Percentiles rank a stretch among this genome's conserved stretches.
phyloP scores from a whole-genome alignment of 1,284 basidiomycete species.

The Moesziomyces globuligerus region DNA sequence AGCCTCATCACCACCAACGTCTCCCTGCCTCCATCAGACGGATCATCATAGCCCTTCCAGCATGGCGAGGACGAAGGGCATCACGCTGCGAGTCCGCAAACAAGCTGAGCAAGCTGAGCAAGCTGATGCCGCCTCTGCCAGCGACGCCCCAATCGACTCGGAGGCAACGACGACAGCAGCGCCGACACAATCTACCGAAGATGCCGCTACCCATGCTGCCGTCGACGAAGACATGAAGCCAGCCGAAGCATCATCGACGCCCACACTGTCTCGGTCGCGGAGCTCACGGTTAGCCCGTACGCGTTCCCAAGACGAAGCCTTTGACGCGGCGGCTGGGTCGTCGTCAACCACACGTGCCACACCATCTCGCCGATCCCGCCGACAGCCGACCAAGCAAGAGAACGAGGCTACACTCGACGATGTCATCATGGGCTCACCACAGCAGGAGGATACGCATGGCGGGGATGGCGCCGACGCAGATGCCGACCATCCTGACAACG shows the following conservation, averaged over 20 bases:
- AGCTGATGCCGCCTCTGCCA: too few species aligned
- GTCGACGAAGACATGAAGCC: slow-evolving; percentile 28
- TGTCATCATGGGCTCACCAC: slow-evolving; percentile 12
- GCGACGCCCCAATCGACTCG: too few species aligned
- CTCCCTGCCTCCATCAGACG: neutral
- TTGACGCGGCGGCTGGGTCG: slow-evolving; percentile 9
- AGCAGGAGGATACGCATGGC: slow-evolving; percentile 9
- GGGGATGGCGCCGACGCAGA: slow-evolving; percentile 10
- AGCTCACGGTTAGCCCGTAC: slow-evolving; percentile 28
- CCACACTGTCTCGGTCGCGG: slow-evolving; percentile 19
- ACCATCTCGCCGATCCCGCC: slow-evolving; percentile 37
- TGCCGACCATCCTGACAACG: slow-evolving; percentile 1
- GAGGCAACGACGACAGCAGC: slow-evolving; percentile 1
- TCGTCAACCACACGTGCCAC: slow-evolving; percentile 15
- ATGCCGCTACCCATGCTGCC: neutral
- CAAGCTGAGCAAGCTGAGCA: slow-evolving; percentile 10
- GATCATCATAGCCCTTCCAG: neutral
- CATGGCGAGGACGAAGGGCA: slow-evolving; percentile 45
- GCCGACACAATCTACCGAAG: slow-evolving; percentile 1
- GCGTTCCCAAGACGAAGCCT: slow-evolving; percentile 27
- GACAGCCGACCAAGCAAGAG: slow-evolving; percentile 30
- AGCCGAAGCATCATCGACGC: slow-evolving; percentile 7
- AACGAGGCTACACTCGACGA: slow-evolving; percentile 12
- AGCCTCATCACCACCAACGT: slow-evolving; percentile 4
- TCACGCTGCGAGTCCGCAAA: slow-evolving; percentile 44